Conservation (phyloP, 768 basidiomycete genomes). For the Lyophyllum shimeji region DNA sequence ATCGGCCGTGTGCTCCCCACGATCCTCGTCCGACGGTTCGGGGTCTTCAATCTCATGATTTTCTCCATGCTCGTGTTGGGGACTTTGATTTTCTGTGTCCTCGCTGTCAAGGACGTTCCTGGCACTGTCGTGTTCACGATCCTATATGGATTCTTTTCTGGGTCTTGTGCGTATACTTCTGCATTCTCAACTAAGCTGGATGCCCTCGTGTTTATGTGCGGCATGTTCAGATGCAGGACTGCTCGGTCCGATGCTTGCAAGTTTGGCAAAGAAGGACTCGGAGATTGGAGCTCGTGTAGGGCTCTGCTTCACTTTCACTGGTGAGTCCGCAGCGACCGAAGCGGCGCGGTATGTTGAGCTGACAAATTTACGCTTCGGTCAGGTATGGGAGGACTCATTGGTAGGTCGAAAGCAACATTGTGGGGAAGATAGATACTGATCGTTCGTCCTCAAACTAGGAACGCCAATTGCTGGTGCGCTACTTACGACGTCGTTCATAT, state of each 20-base stretch:
- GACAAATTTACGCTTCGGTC: background rate
- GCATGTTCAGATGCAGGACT: slow-evolving; percentile 34
- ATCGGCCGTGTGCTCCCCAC: slow-evolving; percentile 38
- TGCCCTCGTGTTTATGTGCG: background rate
- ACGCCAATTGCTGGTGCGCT: slow-evolving; percentile 20
- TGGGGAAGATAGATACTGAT: background rate
- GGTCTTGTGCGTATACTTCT: slow-evolving; percentile 30
- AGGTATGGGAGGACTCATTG: slow-evolving; percentile 23
- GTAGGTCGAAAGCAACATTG: slow-evolving; percentile 4
- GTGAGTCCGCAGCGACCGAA: background rate
- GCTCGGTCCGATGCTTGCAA: slow-evolving; percentile 41
- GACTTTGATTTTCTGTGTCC: slow-evolving; percentile 36
- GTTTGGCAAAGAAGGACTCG: slow-evolving; percentile 40
- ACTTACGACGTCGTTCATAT: slow-evolving; percentile 17
- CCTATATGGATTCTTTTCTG: slow-evolving; percentile 42
- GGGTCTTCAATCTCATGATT: slow-evolving; percentile 32
- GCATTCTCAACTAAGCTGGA: background rate
- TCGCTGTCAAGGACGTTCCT: slow-evolving; percentile 26
- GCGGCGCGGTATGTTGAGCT: background rate
- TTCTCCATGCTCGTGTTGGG: slow-evolving; percentile 23
- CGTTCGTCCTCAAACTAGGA: background rate
- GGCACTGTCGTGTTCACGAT: slow-evolving; percentile 33
- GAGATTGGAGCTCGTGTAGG: slow-evolving; percentile 59
- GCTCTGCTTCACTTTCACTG: slow-evolving; percentile 38
- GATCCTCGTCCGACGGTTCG: slow-evolving; percentile 29